Percentiles rank a stretch among this genome's conserved stretches.
These are phyloP conservation scores for Elaphomyces granulatus DNA, from an alignment of 495 filamentous ascomycete genomes.

Conservation along the genomic window DNA sequence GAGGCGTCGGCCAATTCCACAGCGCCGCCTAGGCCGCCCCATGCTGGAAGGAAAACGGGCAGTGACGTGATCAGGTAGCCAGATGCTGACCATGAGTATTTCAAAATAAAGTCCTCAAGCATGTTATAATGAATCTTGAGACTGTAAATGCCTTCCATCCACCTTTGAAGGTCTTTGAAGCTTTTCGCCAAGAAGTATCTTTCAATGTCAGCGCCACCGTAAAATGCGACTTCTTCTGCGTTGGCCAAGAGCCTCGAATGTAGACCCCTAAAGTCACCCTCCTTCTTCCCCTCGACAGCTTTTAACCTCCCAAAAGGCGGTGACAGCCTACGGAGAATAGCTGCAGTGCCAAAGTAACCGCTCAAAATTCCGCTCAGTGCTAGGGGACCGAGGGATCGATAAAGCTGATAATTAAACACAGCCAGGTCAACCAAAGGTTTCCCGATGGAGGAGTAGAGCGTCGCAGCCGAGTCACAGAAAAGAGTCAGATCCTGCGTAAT, in stretches of 20 bases:
- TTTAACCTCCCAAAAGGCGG: slow-evolving; percentile 95
- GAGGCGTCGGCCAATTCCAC: slow-evolving; percentile 41
- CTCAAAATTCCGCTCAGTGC: slow-evolving; percentile 72
- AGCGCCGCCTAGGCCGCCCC: slow-evolving; percentile 68
- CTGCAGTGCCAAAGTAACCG: slow-evolving; percentile 88
- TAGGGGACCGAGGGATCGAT: slow-evolving; percentile 78
- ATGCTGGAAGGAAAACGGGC: slow-evolving; percentile 88
- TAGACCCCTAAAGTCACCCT: slow-evolving; percentile 83
- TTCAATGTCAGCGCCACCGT: slow-evolving; percentile 88
- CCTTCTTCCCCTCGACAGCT: slow-evolving; percentile 81
- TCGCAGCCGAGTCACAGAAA: slow-evolving; percentile 87
- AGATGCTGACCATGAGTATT: slow-evolving; percentile 97
- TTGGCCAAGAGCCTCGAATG: slow-evolving; percentile 91
- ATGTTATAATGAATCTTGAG: slow-evolving; percentile 97
- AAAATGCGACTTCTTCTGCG: slow-evolving; percentile 98
- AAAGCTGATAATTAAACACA: slow-evolving; percentile 95
- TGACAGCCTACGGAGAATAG: slow-evolving; percentile 69
- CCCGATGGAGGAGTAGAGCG: slow-evolving; percentile 86
- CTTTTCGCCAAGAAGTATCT: slow-evolving; percentile 75
- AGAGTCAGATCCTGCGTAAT: slow-evolving; percentile 94
- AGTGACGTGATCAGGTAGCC: slow-evolving; percentile 87
- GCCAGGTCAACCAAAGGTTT: slow-evolving; percentile 92
- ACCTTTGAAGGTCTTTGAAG: slow-evolving; percentile 77
- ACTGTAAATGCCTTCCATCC: slow-evolving; percentile 95
- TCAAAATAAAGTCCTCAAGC: slow-evolving; percentile 94